Evolutionary conservation across 352 stramenopile species (phyloP).

Genomic region (Globisporangium barbulae): DNA sequence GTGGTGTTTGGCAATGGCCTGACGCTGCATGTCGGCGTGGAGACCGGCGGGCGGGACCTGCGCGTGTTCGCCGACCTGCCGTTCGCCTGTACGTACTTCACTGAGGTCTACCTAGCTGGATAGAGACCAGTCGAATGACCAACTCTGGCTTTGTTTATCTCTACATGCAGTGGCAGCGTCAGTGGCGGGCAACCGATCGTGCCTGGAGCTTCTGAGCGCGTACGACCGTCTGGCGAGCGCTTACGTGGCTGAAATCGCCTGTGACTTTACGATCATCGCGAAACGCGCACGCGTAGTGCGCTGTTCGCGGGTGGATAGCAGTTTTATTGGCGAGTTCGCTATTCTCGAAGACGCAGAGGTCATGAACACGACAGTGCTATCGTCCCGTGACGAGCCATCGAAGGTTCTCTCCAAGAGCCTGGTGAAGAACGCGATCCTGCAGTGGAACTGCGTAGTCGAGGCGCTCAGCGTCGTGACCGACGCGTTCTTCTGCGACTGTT

Average conservation of each 20-base stretch:
- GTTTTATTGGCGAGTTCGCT: constrained; percentile 64
- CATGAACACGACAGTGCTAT: constrained; percentile 62
- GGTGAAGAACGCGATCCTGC: constrained; percentile 60
- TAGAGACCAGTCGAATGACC: background rate
- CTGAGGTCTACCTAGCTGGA: background rate
- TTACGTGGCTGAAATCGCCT: constrained; percentile 43
- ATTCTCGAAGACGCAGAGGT: constrained; percentile 64
- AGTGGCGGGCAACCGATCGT: constrained; percentile 38
- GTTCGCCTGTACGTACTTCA: constrained; percentile 36
- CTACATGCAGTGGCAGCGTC: constrained; percentile 29
- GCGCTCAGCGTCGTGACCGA: constrained; percentile 58
- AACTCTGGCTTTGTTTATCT: background rate
- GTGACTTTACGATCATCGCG: constrained; percentile 50
- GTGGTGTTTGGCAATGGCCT: constrained; percentile 50
- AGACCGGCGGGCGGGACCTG: constrained; percentile 74
- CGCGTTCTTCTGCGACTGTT: constrained; percentile 75
- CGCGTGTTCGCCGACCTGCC: constrained; percentile 68
- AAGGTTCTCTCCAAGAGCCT: constrained; percentile 54
- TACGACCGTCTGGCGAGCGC: constrained; percentile 54
- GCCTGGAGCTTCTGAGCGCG: constrained; percentile 32
- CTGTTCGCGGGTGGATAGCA: constrained; percentile 56
- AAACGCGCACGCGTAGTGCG: constrained; percentile 46
- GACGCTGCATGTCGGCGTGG: constrained; percentile 74
- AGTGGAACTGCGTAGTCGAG: constrained; percentile 71
- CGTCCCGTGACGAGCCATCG: constrained; percentile 40